Evolutionary conservation across 78 protist species (phyloP).

Genomic region (Corallochytrium limacisporum): DNA sequence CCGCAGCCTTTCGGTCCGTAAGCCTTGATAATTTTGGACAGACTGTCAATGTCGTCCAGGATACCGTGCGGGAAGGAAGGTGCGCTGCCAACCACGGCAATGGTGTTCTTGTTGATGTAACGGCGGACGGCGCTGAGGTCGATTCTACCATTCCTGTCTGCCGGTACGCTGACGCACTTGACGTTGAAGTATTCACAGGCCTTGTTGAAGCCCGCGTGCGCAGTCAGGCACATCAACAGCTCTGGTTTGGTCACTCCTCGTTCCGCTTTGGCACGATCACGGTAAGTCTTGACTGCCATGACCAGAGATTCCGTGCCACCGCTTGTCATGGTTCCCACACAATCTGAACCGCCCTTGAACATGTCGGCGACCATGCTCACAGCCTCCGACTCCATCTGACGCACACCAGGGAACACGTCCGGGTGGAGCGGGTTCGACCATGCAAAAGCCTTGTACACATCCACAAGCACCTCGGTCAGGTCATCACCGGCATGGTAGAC

Average conservation of each 20-base stretch:
- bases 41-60: constrained; percentile 21
- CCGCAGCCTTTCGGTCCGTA: not conserved
- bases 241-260: not conserved
- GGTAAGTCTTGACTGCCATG: constrained; percentile 31
- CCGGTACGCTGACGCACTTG: not conserved
- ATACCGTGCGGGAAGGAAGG: constrained; percentile 46
- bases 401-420: constrained; percentile 18
- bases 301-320: constrained; percentile 61
- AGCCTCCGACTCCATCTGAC: constrained; percentile 31
- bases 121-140: not conserved
- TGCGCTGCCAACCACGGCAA: constrained; percentile 37
- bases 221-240: constrained; percentile 14
- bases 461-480: not conserved
- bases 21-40: constrained; percentile 3
- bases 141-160: not conserved
- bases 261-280: constrained; percentile 31
- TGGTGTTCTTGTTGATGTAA: constrained; percentile 21
- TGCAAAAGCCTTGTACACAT: constrained; percentile 7
- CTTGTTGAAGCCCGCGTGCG: constrained; percentile 55
- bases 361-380: constrained; percentile 1
- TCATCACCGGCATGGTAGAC: constrained; percentile 17
- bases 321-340: constrained; percentile 36
- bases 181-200: constrained; percentile 23
- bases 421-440: constrained; percentile 30
- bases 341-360: constrained; percentile 1